Base-by-base conservation (phyloP, 768 basidiomycete species). In the Auriscalpium vulgare region DNA sequence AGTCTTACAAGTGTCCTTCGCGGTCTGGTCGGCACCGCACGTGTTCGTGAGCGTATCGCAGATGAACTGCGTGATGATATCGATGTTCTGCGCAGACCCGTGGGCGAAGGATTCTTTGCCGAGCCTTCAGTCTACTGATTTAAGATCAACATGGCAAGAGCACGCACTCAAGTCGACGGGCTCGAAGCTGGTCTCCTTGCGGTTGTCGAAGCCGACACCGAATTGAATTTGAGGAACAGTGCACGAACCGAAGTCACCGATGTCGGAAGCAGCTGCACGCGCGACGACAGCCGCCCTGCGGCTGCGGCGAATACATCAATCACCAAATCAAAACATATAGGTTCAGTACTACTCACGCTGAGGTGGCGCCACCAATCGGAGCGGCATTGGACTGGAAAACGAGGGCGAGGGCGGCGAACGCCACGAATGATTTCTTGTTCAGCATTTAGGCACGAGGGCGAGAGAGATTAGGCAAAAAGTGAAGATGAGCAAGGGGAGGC, bases 191-290 rank as follows among this genome's bases (percentile, higher is more conserved):
- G 80, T 82, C 64, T 82, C 81, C 61, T 66, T 75, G 54, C 81
- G 72, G 52, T 68, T 67, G 59, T 83, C 81, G 56, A 84, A 80
- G 14, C 79, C 79, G n/a, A 60, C 65, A 40, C 70, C 81, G 59
- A 83, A 84, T 54, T 77, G 71, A 50, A 84, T 80, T 65, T 80
- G 67, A 16, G 81, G 81, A 37, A 77, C 70, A 4, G 78, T 70
- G 71, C 82, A 84, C 21, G 66, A 72, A 37, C 82, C 82, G 57
- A 85, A 84, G 69, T 81, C 56, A 49, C 67, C 68, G 51, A 68
- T 65, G 14, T 13, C 40, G 40, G 40, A 43, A 43, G 8, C 40
- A 13, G 40, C 13, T 4, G 40, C 40, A 43, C 14, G 13, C 35
- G 57, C 60, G 9, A 55, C 21, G 47, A 43, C 40, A 43, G 40